Evolutionary conservation across 805 yeast genomes (phyloP), one percentile per base, ranked within the genome.

Genomic region (Zygoascus ofunaensis): DNA sequence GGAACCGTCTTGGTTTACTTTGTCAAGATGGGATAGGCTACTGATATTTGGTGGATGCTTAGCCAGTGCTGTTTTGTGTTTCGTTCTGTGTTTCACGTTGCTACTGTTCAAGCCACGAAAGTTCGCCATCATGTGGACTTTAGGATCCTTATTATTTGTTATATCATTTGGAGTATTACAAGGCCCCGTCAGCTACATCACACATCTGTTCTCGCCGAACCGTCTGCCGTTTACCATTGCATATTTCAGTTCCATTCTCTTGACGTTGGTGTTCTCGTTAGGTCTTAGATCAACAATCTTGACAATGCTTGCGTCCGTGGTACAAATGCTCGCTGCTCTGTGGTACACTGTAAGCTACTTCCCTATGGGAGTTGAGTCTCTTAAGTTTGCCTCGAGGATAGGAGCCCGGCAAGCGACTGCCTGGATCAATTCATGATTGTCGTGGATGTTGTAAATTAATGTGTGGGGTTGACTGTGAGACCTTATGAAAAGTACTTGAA

Each of bases 331-430:
- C 45, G 90, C 96, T 1, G 87, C 92, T n/a, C 56, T 87, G 4
- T 89, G 89, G 70, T 92, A 92, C 61, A 80, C 92, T 0, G 71
- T 90, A 35, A 84, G 95, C 56, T 92, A 92, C 63, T 90, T 92
- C 73, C 98, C 98, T 12, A 83, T 89, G 66, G 98, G 98, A 10
- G 84, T 90, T 1, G 82, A 83, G 49, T 82, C 94, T 2, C 56
- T 80, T 40, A 65, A 73, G 49, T 68, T 78, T 61, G 72, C 81
- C 1, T 68, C 77, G 14, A 64, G 76, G 19, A 65, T 80, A 4
- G 87, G 82, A 4, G 62, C 74, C 4, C 69, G 74, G 45, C 78
- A 76, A 45, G 77, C 76, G 55, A 52, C 65, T 23, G 52, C 65
- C 23, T 66, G 71, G 71, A 56, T 66, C 28, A 68, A 66, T 42